Conservation (phyloP, 805 yeast genomes). For the Cyberlindnera japonica region DNA sequence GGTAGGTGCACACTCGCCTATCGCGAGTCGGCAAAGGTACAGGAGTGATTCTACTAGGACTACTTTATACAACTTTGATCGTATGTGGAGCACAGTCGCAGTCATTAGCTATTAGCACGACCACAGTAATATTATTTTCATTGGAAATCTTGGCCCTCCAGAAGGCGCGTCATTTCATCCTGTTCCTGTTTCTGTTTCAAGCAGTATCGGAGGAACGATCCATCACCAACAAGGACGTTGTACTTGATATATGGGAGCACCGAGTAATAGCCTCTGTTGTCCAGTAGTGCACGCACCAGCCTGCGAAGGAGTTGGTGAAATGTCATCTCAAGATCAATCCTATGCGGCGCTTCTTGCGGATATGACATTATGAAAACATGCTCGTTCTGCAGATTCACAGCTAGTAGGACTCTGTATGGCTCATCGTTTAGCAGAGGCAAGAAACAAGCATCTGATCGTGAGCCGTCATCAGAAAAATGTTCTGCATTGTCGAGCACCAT, state of each 20-base stretch:
- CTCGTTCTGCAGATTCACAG: conserved; percentile 3
- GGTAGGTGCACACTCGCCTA: conserved; percentile 6
- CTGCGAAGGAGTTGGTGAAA: conserved; percentile 1
- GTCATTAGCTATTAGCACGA: not conserved
- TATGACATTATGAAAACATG: conserved; percentile 5
- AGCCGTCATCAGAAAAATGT: not conserved
- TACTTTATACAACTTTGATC: too few species aligned
- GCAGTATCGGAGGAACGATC: conserved; percentile 8
- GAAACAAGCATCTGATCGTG: not conserved
- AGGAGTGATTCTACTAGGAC: too few species aligned
- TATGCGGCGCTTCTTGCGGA: conserved; percentile 2
- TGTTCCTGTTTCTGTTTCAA: conserved; percentile 1
- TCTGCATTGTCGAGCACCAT: conserved; percentile 4
- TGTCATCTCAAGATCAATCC: not conserved
- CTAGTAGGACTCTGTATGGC: conserved; percentile 1
- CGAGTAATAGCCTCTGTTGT: conserved; percentile 1
- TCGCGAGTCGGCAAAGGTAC: too few species aligned
- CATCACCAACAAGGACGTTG: conserved; percentile 5
- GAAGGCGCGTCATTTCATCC: not conserved
- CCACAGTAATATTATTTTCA: too few species aligned
- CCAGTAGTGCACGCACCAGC: conserved; percentile 1
- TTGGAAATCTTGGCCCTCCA: not conserved
- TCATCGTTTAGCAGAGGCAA: conserved; percentile 10
- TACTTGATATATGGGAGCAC: not conserved
- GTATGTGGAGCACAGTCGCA: not conserved